phyloP scores from a whole-genome alignment of 768 basidiomycete genomes.

The Coprinopsis cinerea region DNA sequence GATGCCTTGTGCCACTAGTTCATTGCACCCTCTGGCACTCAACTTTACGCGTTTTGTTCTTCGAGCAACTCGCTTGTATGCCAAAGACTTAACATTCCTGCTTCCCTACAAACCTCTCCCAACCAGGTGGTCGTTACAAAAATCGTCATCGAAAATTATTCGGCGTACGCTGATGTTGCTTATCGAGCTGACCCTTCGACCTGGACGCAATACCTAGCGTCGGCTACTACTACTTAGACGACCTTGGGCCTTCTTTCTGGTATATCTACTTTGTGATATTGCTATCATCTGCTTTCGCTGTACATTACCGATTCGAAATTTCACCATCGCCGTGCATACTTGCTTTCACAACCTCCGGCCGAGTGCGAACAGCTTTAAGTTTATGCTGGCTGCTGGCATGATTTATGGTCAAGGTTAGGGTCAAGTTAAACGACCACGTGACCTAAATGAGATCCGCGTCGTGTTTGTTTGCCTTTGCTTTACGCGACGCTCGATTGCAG shows the following conservation, averaged over 20 bases:
- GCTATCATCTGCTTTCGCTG: not conserved
- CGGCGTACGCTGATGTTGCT: constrained; percentile 53
- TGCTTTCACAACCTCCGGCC: no score
- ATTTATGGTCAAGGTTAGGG: not conserved
- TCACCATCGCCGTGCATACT: no score
- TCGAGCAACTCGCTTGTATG: constrained; percentile 40
- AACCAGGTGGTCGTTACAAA: constrained; percentile 46
- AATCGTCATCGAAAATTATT: constrained; percentile 52
- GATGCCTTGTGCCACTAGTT: constrained; percentile 34
- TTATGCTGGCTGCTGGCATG: not conserved
- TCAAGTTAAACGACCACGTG: not conserved
- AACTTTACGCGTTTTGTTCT: constrained; percentile 55
- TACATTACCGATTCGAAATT: no score
- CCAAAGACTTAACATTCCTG: constrained; percentile 46
- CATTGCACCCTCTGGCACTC: constrained; percentile 43
- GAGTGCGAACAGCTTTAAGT: not conserved
- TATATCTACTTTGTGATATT: not conserved
- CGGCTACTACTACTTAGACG: not conserved
- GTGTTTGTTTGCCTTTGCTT: not conserved
- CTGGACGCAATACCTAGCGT: constrained; percentile 29
- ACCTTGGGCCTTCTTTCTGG: not conserved
- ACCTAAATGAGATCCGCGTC: not conserved
- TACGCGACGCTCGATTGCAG: not conserved
- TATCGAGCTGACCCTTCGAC: constrained; percentile 33
- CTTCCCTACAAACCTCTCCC: constrained; percentile 36